A percentile compares a stretch with the other conserved stretches of the same genome.
Evolutionary conservation across 1,284 basidiomycete genomes (phyloP).

Genomic region (Wolfiporia cocos): DNA sequence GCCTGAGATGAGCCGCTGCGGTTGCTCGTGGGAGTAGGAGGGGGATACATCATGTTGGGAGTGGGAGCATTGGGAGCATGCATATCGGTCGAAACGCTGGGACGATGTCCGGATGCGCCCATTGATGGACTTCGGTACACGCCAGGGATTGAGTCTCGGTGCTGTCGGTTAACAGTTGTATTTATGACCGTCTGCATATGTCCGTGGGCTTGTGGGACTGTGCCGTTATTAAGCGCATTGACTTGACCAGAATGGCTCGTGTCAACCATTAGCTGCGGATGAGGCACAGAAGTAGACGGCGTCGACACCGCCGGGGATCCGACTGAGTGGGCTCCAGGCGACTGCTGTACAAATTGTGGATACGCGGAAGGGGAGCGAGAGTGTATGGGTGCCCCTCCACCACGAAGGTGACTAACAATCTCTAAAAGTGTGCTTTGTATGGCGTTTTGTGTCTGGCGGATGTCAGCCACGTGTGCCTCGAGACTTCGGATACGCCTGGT

Average conservation of each 20-base stretch:
- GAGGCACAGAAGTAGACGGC: constrained; percentile 37
- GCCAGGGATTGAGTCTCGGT: constrained; percentile 17
- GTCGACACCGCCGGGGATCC: constrained; percentile 59
- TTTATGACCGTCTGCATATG: constrained; percentile 13
- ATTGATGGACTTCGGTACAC: constrained; percentile 21
- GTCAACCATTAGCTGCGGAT: constrained; percentile 34
- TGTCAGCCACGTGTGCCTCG: constrained; percentile 77
- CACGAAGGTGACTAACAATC: constrained; percentile 64
- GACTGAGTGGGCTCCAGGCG: constrained; percentile 52
- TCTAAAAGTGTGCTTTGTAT: constrained; percentile 79
- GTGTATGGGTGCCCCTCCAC: constrained; percentile 34
- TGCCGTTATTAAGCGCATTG: constrained; percentile 17
- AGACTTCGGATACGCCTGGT: constrained; percentile 80
- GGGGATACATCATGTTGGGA: constrained; percentile 18
- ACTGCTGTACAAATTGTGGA: constrained; percentile 52
- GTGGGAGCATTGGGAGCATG: constrained; percentile 18
- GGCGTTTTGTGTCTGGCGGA: constrained; percentile 57
- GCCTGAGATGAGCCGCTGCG: constrained; percentile 25
- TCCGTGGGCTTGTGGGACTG: constrained; percentile 19
- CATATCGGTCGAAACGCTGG: constrained; percentile 19
- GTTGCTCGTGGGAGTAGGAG: constrained; percentile 17
- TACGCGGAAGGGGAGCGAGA: constrained; percentile 59
- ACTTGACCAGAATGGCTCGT: constrained; percentile 20
- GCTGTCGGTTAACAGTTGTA: constrained; percentile 12
- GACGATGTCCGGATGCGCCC: constrained; percentile 19